Evolutionary conservation across 1,284 basidiomycete species (phyloP).

Genomic region (Spongispora temasekensis): DNA sequence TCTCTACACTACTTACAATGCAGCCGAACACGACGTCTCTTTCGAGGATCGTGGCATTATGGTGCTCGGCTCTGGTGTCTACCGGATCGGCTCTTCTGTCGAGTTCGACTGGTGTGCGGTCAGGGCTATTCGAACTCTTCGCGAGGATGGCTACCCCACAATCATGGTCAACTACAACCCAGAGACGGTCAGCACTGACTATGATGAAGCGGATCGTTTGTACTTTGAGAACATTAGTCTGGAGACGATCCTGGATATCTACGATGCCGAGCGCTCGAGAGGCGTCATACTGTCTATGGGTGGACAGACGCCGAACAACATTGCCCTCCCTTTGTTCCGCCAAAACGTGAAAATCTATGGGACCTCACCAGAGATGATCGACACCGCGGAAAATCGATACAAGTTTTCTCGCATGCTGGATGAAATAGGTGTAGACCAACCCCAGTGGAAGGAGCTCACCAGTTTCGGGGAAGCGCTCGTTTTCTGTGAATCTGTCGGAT

Average conservation of each 20-base stretch:
- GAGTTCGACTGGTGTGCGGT: slow-evolving; percentile 99
- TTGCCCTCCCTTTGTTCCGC: slow-evolving; percentile 90
- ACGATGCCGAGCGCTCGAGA: slow-evolving; percentile 86
- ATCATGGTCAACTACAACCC: slow-evolving; percentile 99
- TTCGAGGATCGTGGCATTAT: slow-evolving; percentile 95
- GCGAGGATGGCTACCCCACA: slow-evolving; percentile 92
- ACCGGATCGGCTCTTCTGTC: slow-evolving; percentile 98
- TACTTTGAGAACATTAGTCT: slow-evolving; percentile 99
- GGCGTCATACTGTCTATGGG: slow-evolving; percentile 98
- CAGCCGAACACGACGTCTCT: slow-evolving; percentile 85
- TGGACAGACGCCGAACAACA: slow-evolving; percentile 98
- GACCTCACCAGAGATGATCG: slow-evolving; percentile 99
- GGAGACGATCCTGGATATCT: slow-evolving; percentile 97
- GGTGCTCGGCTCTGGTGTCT: slow-evolving; percentile 97
- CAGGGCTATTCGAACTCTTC: slow-evolving; percentile 92
- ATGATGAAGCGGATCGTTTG: slow-evolving; percentile 96
- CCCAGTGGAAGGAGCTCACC: slow-evolving; percentile 95
- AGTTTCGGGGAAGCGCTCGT: slow-evolving; percentile 85
- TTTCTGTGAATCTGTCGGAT: slow-evolving; percentile 92
- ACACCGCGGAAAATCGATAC: slow-evolving; percentile 98
- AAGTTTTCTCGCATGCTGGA: slow-evolving; percentile 99
- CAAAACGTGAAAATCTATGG: slow-evolving; percentile 98
- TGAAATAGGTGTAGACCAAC: slow-evolving; percentile 97
- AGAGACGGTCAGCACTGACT: slow-evolving; percentile 98
- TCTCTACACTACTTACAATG: slow-evolving; percentile 98